Base-by-base conservation (phyloP, 495 filamentous ascomycete genomes). In the Penicillium soppii region DNA sequence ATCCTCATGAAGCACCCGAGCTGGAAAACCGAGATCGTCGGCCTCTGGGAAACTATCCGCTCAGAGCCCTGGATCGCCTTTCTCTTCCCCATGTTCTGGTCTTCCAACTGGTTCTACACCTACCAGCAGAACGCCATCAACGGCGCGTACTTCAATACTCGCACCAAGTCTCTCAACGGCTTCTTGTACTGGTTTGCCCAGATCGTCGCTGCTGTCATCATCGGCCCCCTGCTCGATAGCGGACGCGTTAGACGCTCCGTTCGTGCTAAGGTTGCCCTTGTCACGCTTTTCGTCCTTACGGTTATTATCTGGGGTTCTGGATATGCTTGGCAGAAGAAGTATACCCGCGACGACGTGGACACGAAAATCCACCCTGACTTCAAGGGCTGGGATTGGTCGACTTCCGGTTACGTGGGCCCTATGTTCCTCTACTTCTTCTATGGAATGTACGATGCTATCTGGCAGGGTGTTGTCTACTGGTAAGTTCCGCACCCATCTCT, bases 1-100 rank as follows among this genome's bases (percentile, higher is more conserved):
- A 85, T 92, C 56, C 61, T 91, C 15, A 91, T 90, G 87, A 88
- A 91, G 75, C 84, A 90, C 61, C 90, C 90, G 3, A 85, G 84
- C 27, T 87, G 83, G 81, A 60, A 59, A 43, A 72, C 64, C 39
- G 75, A 78, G 62, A 15, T 77, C 30, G 35, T 69, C 10, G 75
- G 75, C 7, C 57, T 78, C 21, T 69, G 56, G 52, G 63, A 74
- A n/a, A 73, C 69, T 17, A 29, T 78, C 16, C 39, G 50, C 16
- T 51, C 56, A 7, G 69, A 79, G 26, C 62, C 67, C 16, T 71
- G 61, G 48, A 70, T 77, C 30, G 27, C 75, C 32, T 62, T 72
- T 19, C 68, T 79, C n/a, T 74, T 78, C 55, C 76, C 76, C 47
- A 76, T 78, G 69, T 79, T 79, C 61, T 72, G 72, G 55, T 71